Conservation (phyloP, 1,139 yeast species). For the Pneumocystis canis region DNA sequence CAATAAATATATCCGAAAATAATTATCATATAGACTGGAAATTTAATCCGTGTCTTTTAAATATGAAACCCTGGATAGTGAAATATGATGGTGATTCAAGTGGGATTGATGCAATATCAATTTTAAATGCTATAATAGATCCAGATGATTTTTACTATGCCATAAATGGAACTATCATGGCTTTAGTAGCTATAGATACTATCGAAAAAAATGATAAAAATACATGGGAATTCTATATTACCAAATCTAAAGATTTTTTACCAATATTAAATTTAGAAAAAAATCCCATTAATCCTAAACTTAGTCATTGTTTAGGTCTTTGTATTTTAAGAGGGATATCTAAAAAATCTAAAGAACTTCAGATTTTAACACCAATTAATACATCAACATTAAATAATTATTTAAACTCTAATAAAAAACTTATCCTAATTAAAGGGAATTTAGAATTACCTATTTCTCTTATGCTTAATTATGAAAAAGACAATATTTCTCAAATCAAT, state of each 20-base stretch:
- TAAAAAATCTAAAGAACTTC: background rate
- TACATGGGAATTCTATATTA: background rate
- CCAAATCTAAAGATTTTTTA: background rate
- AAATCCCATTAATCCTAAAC: conserved; percentile 5
- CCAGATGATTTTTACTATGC: conserved; percentile 12
- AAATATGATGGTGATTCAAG: conserved; percentile 4
- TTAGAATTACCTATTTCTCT: conserved; percentile 8
- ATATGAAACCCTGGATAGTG: conserved; percentile 9
- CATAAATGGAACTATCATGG: conserved; percentile 16
- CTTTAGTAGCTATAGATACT: conserved; percentile 5
- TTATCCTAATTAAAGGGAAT: conserved; percentile 8
- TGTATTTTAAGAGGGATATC: conserved; percentile 10
- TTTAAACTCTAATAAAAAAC: background rate
- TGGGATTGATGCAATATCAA: conserved; percentile 10
- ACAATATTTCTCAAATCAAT: background rate
- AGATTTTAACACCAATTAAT: conserved; percentile 9
- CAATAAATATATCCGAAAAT: conserved; percentile 4
- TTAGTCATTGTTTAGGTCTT: conserved; percentile 6
- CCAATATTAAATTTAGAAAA: conserved; percentile 1
- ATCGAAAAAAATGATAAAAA: background rate
- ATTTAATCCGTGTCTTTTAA: conserved; percentile 7
- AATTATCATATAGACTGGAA: conserved; percentile 6
- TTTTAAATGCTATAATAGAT: conserved; percentile 6
- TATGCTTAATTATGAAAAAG: conserved; percentile 1
- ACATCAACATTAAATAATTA: background rate